phyloP scores from a whole-genome alignment of 2,329 filamentous ascomycete genomes.

The Fulvia fulva region DNA sequence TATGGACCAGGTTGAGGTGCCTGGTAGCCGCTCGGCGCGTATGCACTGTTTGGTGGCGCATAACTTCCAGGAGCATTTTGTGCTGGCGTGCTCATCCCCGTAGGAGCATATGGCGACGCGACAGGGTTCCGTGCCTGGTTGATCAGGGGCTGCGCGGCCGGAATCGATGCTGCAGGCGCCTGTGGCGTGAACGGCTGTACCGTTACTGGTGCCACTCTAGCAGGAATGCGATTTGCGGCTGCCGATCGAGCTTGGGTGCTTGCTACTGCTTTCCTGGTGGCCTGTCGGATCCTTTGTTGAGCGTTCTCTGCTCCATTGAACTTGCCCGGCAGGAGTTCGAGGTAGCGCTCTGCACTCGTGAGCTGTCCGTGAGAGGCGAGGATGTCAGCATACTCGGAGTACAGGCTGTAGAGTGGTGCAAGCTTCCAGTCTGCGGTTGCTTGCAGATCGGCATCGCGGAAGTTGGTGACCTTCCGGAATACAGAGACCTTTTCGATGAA shows the following conservation, averaged over 20 bases:
- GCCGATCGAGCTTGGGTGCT: conserved; percentile 30
- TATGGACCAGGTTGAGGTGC: conserved; percentile 46
- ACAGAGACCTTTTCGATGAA: conserved; percentile 98
- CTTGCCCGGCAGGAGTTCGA: conserved; percentile 75
- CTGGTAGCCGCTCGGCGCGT: conserved; percentile 33
- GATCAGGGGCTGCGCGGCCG: conserved; percentile 40
- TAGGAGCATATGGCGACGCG: conserved; percentile 39
- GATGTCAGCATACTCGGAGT: conserved; percentile 94
- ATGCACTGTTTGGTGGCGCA: conserved; percentile 37
- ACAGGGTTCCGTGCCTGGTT: conserved; percentile 31
- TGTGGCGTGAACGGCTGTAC: conserved; percentile 23
- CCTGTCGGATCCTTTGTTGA: conserved; percentile 77
- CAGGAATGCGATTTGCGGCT: conserved; percentile 28
- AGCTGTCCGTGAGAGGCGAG: conserved; percentile 86
- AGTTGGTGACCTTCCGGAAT: conserved; percentile 91
- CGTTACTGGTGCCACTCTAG: conserved; percentile 18
- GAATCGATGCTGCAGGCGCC: conserved; percentile 38
- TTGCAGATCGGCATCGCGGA: conserved; percentile 70
- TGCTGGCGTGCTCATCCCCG: conserved; percentile 41
- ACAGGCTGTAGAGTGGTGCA: conserved; percentile 82
- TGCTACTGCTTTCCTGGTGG: conserved; percentile 56
- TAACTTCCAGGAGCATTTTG: conserved; percentile 48
- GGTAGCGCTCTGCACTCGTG: conserved; percentile 81
- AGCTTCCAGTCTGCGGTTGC: conserved; percentile 84
- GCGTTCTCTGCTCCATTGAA: conserved; percentile 87